These are phyloP conservation scores for Crucihimalaya himalaica DNA, from an alignment of 345 rosid genomes.

Conservation along the genomic window DNA sequence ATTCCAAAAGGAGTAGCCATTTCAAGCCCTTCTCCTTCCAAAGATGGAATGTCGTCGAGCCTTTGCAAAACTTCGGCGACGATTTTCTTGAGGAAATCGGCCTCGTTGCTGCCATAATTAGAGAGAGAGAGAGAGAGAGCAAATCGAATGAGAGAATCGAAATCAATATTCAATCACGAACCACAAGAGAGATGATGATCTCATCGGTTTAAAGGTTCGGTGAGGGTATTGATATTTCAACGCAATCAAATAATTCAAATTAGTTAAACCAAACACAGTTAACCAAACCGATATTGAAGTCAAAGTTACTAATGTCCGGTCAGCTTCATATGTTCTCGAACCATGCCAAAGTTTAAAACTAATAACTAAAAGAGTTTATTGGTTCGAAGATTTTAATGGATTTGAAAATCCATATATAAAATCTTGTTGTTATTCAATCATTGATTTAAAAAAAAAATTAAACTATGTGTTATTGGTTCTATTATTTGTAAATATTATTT, in stretches of 20 bases:
- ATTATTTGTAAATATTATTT: too few species aligned
- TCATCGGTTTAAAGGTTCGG: not conserved
- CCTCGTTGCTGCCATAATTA: not conserved
- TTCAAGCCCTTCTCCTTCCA: conserved; percentile 6
- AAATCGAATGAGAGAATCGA: not conserved
- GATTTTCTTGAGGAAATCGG: not conserved
- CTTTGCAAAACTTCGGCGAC: not conserved
- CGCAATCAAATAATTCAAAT: not conserved
- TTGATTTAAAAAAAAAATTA: too few species aligned
- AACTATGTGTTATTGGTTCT: too few species aligned
- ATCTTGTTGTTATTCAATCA: too few species aligned
- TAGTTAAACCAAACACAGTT: not conserved
- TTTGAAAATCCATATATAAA: too few species aligned
- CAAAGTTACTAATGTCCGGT: not conserved
- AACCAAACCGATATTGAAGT: not conserved
- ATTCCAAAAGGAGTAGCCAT: conserved; percentile 13
- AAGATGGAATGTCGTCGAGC: not conserved
- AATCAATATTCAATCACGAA: not conserved
- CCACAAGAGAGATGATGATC: too few species aligned
- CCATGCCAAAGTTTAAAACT: too few species aligned
- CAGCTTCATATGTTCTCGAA: not conserved
- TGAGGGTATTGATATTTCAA: not conserved
- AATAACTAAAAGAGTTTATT: too few species aligned
- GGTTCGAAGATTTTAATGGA: too few species aligned
- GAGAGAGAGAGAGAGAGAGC: not conserved